Evolutionary conservation across 768 basidiomycete species (phyloP).

Genomic region (Punctularia strigosozonata): DNA sequence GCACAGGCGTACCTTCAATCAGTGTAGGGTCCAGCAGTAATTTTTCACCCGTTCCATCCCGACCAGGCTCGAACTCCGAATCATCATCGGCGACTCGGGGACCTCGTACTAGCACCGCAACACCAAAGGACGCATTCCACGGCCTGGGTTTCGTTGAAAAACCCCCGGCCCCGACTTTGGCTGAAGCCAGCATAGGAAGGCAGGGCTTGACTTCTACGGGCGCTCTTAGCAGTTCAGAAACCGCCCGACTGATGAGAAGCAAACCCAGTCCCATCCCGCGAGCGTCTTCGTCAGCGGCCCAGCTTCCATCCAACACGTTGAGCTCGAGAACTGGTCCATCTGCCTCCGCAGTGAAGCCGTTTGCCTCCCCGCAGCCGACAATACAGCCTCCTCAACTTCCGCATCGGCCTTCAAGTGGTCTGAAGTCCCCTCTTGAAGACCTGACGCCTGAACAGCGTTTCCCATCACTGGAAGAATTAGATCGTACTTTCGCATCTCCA

Average conservation of each 20-base stretch:
- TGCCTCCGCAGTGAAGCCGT: too few relatives aligned
- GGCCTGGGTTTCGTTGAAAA: slow-evolving; percentile 46
- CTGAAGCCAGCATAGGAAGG: slow-evolving; percentile 61
- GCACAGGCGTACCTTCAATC: too few relatives aligned
- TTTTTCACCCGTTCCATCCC: too few relatives aligned
- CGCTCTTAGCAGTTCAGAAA: too few relatives aligned
- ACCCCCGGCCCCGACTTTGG: slow-evolving; percentile 53
- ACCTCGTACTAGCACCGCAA: too few relatives aligned
- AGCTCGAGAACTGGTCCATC: slow-evolving; percentile 1
- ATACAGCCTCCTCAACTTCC: not conserved
- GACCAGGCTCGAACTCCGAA: too few relatives aligned
- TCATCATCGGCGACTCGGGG: too few relatives aligned
- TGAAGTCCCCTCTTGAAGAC: slow-evolving; percentile 21
- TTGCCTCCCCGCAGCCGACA: not conserved
- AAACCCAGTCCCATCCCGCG: too few relatives aligned
- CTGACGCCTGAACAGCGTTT: slow-evolving; percentile 61
- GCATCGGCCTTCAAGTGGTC: not conserved
- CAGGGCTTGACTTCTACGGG: slow-evolving; percentile 60
- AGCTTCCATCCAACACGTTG: slow-evolving; percentile 7
- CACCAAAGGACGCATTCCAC: slow-evolving; percentile 67
- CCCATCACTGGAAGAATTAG: slow-evolving; percentile 80
- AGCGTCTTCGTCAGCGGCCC: slow-evolving; percentile 13
- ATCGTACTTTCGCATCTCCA: slow-evolving; percentile 35
- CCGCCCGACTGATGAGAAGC: too few relatives aligned
- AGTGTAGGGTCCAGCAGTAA: too few relatives aligned